Base-by-base conservation (phyloP, 352 stramenopile species). In the Discostella stelligera region DNA sequence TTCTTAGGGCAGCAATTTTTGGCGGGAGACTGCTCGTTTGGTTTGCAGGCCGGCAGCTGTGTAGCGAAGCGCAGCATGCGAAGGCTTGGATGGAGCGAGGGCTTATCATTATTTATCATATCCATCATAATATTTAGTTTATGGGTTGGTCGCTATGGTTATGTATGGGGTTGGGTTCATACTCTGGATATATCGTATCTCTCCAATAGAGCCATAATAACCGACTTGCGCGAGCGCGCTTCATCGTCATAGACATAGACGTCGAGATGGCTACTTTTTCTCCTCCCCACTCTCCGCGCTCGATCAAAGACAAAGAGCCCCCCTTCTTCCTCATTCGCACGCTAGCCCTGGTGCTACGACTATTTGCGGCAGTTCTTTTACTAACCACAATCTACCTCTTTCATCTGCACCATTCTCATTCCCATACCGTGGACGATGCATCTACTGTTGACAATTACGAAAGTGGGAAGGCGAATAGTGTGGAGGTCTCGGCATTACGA, bases 301-400 rank as follows among this genome's bases (percentile, higher is more conserved):
- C 52, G 11, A 7, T 16, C 30, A 23, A 30, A 20, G 7, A 63
- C 8, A 30, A 44, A 52, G 48, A 30, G 14, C 64, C 58, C 2
- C 71, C 71, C 21, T 21, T 74, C 7, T 50, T 74, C 10, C 37
- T 44, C 37, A 37, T 79, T 54, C 54, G 71, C 11, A 54, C 52
- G 8, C 49, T 79, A 32, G 55, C 23, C 52, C 50, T 53, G 6
- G 16, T 74, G 4, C 32, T 79, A 30, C 63, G 63, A 21, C 0
- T 74, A 32, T 66, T 79, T 14, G 71, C 71, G 1, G n/a, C 50
- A n/a, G n/a, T 65, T 2, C 58, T 79, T 11, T 32, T 79, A 16
- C 30, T 74, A 13, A 71, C 71, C 16, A 79, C 71, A 18, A 44
- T 73, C 11, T 74, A 74, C 49, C 41, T 79, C 5, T 79, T 79